A percentile compares a stretch with the other conserved stretches of the same genome.
These are phyloP conservation scores for Amanita pseudoporphyria DNA, from an alignment of 768 basidiomycete genomes.

Conservation along the genomic window DNA sequence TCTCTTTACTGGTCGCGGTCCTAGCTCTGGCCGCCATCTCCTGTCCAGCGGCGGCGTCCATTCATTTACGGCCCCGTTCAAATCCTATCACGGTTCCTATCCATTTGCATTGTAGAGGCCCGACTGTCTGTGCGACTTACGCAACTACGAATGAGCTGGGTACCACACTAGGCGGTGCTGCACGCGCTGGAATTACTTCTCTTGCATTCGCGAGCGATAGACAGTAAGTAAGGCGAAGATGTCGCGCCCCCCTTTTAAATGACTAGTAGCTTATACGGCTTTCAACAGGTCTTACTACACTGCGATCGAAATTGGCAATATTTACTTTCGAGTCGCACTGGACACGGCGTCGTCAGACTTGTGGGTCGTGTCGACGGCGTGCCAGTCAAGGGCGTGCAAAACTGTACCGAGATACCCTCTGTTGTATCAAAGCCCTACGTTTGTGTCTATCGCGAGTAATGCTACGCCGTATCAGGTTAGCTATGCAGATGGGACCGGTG, in stretches of 20 bases:
- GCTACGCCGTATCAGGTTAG: conserved; percentile 45
- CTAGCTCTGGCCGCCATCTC: neutral
- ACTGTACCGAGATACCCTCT: conserved; percentile 64
- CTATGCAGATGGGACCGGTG: conserved; percentile 66
- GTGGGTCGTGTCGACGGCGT: conserved; percentile 62
- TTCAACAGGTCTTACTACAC: conserved; percentile 55
- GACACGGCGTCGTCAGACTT: conserved; percentile 71
- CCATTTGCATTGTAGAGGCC: conserved; percentile 10
- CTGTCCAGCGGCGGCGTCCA: conserved; percentile 1
- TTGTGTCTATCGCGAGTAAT: conserved; percentile 51
- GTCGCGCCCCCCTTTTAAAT: neutral
- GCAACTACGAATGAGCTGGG: conserved; percentile 1
- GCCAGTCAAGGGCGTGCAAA: conserved; percentile 44
- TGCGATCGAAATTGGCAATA: conserved; percentile 47
- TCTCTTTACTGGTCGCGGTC: conserved; percentile 5
- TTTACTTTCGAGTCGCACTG: conserved; percentile 58
- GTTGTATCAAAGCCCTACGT: conserved; percentile 55
- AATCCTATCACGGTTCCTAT: conserved; percentile 23
- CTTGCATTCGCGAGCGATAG: conserved; percentile 37
- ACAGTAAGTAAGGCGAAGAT: conserved; percentile 23
- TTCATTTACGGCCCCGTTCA: conserved; percentile 15
- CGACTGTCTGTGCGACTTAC: conserved; percentile 4
- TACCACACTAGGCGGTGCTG: conserved; percentile 19
- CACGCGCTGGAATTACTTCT: conserved; percentile 30
- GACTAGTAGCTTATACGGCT: neutral